Base-by-base conservation (phyloP, 1,139 yeast genomes). In the Eremothecium gossypii region DNA sequence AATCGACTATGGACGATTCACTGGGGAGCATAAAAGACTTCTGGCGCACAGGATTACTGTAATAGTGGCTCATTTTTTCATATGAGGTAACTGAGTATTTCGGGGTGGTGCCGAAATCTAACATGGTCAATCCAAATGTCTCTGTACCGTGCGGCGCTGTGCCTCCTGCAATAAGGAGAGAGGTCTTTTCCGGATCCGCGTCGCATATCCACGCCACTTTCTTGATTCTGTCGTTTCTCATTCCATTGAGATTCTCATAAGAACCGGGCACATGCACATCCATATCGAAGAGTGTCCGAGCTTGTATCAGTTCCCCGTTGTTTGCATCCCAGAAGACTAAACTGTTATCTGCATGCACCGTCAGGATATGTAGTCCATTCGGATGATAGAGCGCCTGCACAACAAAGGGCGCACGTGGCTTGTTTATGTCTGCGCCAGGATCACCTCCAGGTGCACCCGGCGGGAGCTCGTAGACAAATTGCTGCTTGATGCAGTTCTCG, bases 241-340 rank as follows among this genome's bases (percentile, higher is more conserved):
- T 39, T 8, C 49, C 40, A 8, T 43, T 32, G 1, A 46, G 38
- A 14, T 49, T 46, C 26, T 40, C 35, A 1, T 46, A 29, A 43
- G 51, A 70, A 68, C 41, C 53, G 4, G 83, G 80, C 26, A 65
- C 60, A 53, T 86, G 79, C 23, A 86, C 74, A 43, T 77, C 74
- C 4, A 77, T 68, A 41, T 83, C 93, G 45, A 74, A 72, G 7
- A 83, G 52, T 1, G 85, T 75, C 51, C 97, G 73, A 0, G 96
- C 89, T 43, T 79, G 80, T 7, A 91, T 67, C 37, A 80, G 64
- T 10, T 76, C 75, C 0, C 93, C 95, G 33, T 80, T 79, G 31
- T 77, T 72, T 0, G 85, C 80, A 61, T 91, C 98, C 96, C 97
- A 93, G 55, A 91, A 91, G 4, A 77, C 95, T 37, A 93, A 56